These are phyloP conservation scores for Fraxinus dipetala DNA, from an alignment of 305 asterid species.

Conservation along the genomic window DNA sequence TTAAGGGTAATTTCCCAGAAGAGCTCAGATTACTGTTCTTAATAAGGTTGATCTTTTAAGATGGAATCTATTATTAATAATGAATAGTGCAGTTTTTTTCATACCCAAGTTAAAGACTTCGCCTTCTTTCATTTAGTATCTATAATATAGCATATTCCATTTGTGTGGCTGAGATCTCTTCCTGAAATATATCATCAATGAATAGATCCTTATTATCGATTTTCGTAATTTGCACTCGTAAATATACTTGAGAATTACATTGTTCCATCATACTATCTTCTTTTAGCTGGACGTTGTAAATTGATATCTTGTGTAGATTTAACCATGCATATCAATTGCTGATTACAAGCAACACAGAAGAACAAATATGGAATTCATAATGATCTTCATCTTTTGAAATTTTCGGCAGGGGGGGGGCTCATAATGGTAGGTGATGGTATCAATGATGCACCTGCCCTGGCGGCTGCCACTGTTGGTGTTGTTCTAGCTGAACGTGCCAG, in stretches of 20 bases:
- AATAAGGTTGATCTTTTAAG: neutral
- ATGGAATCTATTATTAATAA: no score
- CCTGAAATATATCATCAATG: neutral
- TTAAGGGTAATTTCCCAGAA: neutral
- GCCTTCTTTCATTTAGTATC: neutral
- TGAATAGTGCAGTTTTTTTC: no score
- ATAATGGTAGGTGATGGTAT: slow-evolving; percentile 99
- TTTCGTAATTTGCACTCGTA: neutral
- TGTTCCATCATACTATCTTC: neutral
- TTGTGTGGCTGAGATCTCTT: neutral
- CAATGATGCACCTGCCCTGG: slow-evolving; percentile 98
- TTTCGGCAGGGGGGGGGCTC: slow-evolving; percentile 70
- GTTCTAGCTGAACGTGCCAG: slow-evolving; percentile 97
- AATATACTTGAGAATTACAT: neutral
- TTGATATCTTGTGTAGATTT: neutral
- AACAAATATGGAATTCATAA: neutral
- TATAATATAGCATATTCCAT: neutral
- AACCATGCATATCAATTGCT: neutral
- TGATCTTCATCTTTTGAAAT: slow-evolving; percentile 10
- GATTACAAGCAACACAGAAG: neutral
- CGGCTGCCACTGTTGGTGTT: slow-evolving; percentile 93
- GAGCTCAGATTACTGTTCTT: no score
- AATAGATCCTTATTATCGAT: neutral
- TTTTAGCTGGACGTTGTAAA: neutral
- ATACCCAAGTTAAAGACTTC: no score